Evolutionary conservation across 306 rosid genomes (phyloP).

Genomic region (Vigna radiata): DNA sequence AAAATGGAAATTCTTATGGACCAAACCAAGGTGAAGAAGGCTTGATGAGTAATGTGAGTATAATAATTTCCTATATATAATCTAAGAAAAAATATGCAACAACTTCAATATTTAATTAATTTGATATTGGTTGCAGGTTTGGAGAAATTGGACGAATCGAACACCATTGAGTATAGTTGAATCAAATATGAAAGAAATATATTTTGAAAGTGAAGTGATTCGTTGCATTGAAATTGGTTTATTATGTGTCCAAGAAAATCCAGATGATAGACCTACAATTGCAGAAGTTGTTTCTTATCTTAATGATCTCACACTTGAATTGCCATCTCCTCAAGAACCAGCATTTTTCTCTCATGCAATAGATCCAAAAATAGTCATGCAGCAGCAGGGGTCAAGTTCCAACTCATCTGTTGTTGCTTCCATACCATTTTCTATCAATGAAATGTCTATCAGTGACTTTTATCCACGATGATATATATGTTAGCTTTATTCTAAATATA

Average conservation of each 20-base stretch:
- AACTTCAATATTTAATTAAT: too few species aligned
- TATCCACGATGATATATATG: neutral
- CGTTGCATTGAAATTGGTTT: neutral
- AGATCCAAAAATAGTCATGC: neutral
- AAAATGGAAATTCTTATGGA: neutral
- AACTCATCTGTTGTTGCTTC: neutral
- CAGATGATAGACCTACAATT: neutral
- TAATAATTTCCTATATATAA: neutral
- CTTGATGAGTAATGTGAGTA: slow-evolving; percentile 37
- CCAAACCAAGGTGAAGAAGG: neutral
- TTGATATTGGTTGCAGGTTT: neutral
- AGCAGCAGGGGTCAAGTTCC: neutral
- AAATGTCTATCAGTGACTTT: slow-evolving; percentile 15
- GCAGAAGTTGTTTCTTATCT: neutral
- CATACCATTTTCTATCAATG: slow-evolving; percentile 18
- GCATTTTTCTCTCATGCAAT: slow-evolving; percentile 1
- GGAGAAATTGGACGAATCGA: neutral
- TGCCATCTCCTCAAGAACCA: neutral
- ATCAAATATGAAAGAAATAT: neutral
- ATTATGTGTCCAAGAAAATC: neutral
- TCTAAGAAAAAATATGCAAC: neutral
- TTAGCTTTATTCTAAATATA: too few species aligned
- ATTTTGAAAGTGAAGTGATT: neutral
- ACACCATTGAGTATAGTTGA: neutral
- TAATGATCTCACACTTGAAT: neutral